Conservation (phyloP, 2,329 filamentous ascomycete species). For the Alternaria sp. region DNA sequence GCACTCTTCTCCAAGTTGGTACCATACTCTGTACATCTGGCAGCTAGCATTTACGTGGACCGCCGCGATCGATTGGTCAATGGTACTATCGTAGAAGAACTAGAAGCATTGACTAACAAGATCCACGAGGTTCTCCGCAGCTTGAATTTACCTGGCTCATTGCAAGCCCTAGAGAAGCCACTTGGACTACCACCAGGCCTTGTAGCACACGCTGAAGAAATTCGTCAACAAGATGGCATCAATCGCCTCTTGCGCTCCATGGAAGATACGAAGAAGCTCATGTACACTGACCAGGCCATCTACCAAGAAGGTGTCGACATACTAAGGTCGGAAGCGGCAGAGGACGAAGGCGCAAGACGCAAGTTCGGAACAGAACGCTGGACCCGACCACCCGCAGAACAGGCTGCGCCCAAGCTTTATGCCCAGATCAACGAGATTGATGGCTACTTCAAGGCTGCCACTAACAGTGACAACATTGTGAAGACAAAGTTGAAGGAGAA, state of each 20-base stretch:
- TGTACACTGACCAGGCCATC: conserved; percentile 75
- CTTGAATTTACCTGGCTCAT: conserved; percentile 86
- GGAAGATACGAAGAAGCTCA: conserved; percentile 89
- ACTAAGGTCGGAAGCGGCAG: conserved; percentile 79
- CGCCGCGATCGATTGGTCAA: conserved; percentile 89
- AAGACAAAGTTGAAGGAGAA: conserved; percentile 80
- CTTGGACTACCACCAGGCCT: conserved; percentile 86
- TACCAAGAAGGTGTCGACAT: conserved; percentile 86
- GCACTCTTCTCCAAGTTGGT: conserved; percentile 91
- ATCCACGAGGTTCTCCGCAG: conserved; percentile 81
- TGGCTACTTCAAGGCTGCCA: conserved; percentile 80
- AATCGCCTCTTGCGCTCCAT: conserved; percentile 80
- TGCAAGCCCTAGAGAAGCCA: conserved; percentile 95
- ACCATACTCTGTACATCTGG: conserved; percentile 93
- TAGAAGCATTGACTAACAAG: conserved; percentile 81
- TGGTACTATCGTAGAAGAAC: conserved; percentile 81
- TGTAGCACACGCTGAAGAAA: conserved; percentile 90
- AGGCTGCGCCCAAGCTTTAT: conserved; percentile 77
- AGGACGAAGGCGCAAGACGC: conserved; percentile 77
- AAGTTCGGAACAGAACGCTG: conserved; percentile 91
- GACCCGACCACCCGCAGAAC: conserved; percentile 72
- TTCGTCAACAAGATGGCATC: conserved; percentile 87
- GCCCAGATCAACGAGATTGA: conserved; percentile 79
- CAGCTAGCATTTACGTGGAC: conserved; percentile 94
- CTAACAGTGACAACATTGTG: conserved; percentile 73